These are phyloP conservation scores for Bipolaris bicolor DNA, from an alignment of 2,329 filamentous ascomycete genomes.

Conservation along the genomic window DNA sequence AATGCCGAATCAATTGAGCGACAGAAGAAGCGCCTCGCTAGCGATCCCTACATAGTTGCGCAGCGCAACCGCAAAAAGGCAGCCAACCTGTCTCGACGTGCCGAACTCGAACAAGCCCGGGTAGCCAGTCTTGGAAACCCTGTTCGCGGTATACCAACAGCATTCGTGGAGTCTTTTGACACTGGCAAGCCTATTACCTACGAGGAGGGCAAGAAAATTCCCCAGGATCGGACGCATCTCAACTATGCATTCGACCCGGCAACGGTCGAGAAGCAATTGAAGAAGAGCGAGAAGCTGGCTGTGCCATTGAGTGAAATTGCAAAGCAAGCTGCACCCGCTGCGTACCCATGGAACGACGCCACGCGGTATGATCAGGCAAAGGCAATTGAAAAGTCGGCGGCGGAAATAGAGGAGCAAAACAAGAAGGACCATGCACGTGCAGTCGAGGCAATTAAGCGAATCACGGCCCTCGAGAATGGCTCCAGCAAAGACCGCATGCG, in stretches of 20 bases:
- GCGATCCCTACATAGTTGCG: constrained; percentile 81
- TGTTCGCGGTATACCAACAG: constrained; percentile 76
- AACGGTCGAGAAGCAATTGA: constrained; percentile 70
- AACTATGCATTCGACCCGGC: constrained; percentile 76
- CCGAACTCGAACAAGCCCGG: constrained; percentile 70
- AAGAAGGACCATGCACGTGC: constrained; percentile 67
- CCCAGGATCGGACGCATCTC: constrained; percentile 56
- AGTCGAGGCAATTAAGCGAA: constrained; percentile 76
- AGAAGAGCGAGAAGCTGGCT: constrained; percentile 71
- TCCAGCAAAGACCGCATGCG: constrained; percentile 79
- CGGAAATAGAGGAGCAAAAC: constrained; percentile 32
- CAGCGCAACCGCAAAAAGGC: constrained; percentile 84
- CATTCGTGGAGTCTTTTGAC: constrained; percentile 84
- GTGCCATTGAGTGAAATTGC: constrained; percentile 54
- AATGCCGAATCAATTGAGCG: constrained; percentile 58
- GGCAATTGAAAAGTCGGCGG: constrained; percentile 17
- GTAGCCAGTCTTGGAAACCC: constrained; percentile 74
- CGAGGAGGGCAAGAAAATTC: constrained; percentile 27
- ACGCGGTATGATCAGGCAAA: constrained; percentile 7
- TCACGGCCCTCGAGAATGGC: constrained; percentile 77
- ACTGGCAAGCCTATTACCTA: constrained; percentile 54
- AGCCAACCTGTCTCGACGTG: constrained; percentile 78
- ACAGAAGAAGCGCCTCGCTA: constrained; percentile 66
- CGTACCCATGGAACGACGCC: constrained; percentile 16
- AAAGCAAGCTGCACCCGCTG: constrained; percentile 4